Evolutionary conservation across 305 asterid genomes (phyloP).

Genomic region (Fraxinus latifolia): DNA sequence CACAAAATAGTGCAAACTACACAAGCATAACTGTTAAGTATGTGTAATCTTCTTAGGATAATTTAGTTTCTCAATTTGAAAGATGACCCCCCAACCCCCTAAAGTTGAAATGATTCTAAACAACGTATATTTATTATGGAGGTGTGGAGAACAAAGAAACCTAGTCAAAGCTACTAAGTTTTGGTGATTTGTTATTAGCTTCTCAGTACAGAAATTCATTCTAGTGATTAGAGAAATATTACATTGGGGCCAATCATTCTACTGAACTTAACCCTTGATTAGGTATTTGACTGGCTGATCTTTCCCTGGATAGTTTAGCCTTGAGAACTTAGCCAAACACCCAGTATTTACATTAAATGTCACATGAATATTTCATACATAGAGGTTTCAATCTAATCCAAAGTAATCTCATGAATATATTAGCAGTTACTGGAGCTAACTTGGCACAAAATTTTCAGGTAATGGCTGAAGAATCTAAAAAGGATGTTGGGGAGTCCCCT

Average conservation of each 20-base stretch:
- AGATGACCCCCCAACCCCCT: background rate
- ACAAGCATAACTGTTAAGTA: background rate
- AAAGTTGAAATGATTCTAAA: background rate
- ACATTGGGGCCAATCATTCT: background rate
- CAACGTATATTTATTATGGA: background rate
- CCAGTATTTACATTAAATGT: background rate
- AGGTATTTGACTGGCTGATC: background rate
- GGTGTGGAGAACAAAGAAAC: background rate
- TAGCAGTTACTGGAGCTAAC: background rate
- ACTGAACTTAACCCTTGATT: background rate
- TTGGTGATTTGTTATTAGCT: background rate
- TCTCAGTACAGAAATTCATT: background rate
- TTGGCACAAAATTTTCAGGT: background rate
- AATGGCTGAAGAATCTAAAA: conserved; percentile 61
- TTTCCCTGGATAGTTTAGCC: background rate
- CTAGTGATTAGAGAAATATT: background rate
- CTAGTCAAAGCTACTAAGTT: background rate
- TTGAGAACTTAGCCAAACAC: background rate
- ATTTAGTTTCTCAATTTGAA: background rate
- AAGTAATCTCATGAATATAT: background rate
- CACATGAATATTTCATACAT: background rate
- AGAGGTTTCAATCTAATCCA: background rate
- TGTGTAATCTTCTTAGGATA: background rate
- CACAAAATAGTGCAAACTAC: background rate
- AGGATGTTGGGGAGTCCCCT: conserved; percentile 47